Percentiles rank a stretch among this genome's conserved stretches.
These are phyloP conservation scores for Chaetomium cochliodes DNA, from an alignment of 495 filamentous ascomycete genomes.

Conservation along the genomic window DNA sequence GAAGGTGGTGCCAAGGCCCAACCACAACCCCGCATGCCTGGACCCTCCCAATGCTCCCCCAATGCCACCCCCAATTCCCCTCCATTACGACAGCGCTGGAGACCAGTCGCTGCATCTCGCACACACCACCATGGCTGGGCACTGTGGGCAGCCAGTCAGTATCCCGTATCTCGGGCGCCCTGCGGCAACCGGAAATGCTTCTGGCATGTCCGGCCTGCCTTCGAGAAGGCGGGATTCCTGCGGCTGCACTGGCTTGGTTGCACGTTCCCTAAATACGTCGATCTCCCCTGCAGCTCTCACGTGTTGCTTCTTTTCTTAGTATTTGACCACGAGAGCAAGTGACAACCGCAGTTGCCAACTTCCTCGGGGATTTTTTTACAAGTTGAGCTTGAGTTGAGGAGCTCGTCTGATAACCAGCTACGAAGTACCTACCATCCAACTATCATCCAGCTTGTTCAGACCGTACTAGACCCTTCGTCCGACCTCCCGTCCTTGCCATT, in stretches of 20 bases:
- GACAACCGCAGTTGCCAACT: background rate
- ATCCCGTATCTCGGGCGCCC: background rate
- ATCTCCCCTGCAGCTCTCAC: constrained; percentile 13
- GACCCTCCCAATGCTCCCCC: too few species aligned
- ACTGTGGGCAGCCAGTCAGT: background rate
- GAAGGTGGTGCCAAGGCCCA: constrained; percentile 2
- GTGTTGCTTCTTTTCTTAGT: constrained; percentile 1
- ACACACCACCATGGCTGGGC: too few species aligned
- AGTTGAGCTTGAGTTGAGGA: background rate
- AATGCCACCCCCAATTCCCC: background rate
- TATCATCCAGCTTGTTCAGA: background rate
- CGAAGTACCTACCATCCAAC: too few species aligned
- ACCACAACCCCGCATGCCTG: constrained; percentile 4
- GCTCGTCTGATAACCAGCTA: background rate
- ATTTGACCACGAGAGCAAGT: constrained; percentile 11
- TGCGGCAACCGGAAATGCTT: constrained; percentile 4
- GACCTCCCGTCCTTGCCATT: constrained; percentile 2
- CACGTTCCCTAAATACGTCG: constrained; percentile 10
- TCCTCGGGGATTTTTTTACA: background rate
- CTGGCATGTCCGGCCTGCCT: background rate
- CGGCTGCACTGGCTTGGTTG: background rate
- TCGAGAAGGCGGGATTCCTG: constrained; percentile 8
- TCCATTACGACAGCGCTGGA: constrained; percentile 11
- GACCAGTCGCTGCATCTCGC: too few species aligned
- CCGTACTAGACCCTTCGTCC: background rate